Conservation (phyloP, 768 basidiomycete species). For the Auricularia sp. region DNA sequence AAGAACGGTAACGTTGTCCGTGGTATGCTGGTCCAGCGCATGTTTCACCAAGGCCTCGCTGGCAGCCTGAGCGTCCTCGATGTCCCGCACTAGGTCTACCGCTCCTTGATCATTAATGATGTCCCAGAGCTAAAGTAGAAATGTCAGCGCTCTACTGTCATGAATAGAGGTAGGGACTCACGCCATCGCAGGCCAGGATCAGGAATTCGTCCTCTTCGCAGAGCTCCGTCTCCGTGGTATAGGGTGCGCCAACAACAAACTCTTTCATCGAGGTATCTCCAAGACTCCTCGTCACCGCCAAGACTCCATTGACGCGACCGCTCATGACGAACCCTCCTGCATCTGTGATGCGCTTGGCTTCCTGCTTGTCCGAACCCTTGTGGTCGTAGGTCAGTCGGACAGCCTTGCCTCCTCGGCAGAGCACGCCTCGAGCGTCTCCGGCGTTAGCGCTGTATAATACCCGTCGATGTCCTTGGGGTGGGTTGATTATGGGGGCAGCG, state of each 20-base stretch:
- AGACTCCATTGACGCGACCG: constrained; percentile 92
- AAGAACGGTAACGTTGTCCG: constrained; percentile 88
- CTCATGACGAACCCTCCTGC: constrained; percentile 99
- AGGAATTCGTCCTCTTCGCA: constrained; percentile 88
- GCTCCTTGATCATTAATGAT: constrained; percentile 88
- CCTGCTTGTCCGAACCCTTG: constrained; percentile 93
- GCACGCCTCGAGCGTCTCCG: constrained; percentile 89
- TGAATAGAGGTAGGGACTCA: constrained; percentile 33
- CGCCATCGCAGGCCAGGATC: constrained; percentile 95
- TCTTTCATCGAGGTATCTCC: constrained; percentile 99
- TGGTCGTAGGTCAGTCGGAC: constrained; percentile 97
- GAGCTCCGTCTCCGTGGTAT: constrained; percentile 91
- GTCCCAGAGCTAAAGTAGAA: constrained; percentile 88
- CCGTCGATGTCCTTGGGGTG: constrained; percentile 35
- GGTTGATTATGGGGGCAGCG: neutral
- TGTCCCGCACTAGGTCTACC: constrained; percentile 67
- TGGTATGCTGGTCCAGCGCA: constrained; percentile 79
- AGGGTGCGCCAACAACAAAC: constrained; percentile 95
- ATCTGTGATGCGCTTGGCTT: constrained; percentile 94
- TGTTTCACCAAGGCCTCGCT: constrained; percentile 65
- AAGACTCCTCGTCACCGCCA: constrained; percentile 93
- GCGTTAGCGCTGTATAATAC: constrained; percentile 94
- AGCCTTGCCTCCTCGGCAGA: constrained; percentile 83
- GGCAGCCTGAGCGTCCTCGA: constrained; percentile 73
- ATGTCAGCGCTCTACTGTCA: neutral